Base-by-base conservation (phyloP, 257 asterid species). In the Ehretia macrophylla region DNA sequence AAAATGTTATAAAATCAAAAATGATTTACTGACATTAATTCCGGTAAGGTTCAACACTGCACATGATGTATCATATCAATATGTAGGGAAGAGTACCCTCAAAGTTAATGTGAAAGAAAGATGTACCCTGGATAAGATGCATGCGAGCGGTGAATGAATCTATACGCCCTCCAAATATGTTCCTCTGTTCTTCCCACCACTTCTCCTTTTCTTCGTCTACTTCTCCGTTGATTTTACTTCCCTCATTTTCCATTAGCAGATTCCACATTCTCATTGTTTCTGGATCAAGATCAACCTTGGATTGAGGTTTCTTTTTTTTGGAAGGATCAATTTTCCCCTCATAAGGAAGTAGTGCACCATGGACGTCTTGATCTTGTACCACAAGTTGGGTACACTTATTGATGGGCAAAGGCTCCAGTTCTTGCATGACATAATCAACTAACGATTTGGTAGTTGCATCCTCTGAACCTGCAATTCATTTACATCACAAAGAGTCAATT, bases 121-220 rank as follows among this genome's bases (percentile, higher is more conserved):
- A 4, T 14, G 49, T 65, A 87, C 92, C 91, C 73, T 67, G 81
- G 59, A 83, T 19, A 27, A 11, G 48, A 70, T 51, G 65, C 87
- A 83, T 73, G 52, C 57, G 21, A 5, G 64, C 35, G 54, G 73
- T 60, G 46, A 85, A 85, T 4, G 47, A 14, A 1, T 67, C 46
- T 0, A 66, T 46, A 17, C 75, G 69, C 45, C 50, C 68, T 1
- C 23, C 8, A 49, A 65, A 77, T 10, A 68, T 5, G 32, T 65
- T 52, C 38, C 73, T 66, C 16, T 73, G 55, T 0, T 68, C 50
- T 23, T 60, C 56, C 87, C 83, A 68, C 42, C 32, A 50, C 51
- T 69, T 69, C 17, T 38, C 68, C 32, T 55, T 65, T 4, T 62
- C 77, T 23, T 75, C 63, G 4, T 67, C 71, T 0, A 19, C 58